Evolutionary conservation across 1,284 basidiomycete species (phyloP).

Genomic region (Ganoderma sinense): DNA sequence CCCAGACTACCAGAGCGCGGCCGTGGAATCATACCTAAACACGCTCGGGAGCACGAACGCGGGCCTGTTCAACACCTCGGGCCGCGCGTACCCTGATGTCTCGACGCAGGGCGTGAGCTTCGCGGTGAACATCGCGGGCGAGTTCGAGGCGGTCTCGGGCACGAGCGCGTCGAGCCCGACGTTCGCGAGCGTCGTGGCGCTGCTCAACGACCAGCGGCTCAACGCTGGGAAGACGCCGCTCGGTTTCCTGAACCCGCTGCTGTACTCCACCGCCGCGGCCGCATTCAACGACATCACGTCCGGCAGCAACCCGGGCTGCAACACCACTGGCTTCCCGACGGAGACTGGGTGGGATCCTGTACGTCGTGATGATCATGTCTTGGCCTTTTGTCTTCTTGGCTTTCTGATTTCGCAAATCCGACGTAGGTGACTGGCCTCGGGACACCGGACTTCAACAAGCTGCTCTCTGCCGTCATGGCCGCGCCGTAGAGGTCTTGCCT

Average conservation of each 20-base stretch:
- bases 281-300: slow-evolving; percentile 33
- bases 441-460: slow-evolving; percentile 36
- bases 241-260: slow-evolving; percentile 68
- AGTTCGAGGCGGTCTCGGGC: slow-evolving; percentile 54
- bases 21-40: slow-evolving; percentile 43
- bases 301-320: slow-evolving; percentile 37
- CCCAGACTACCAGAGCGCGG: slow-evolving; percentile 47
- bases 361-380: slow-evolving; percentile 5
- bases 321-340: slow-evolving; percentile 45
- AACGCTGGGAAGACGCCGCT: slow-evolving; percentile 50
- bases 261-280: slow-evolving; percentile 21
- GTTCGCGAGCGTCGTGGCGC: slow-evolving; percentile 60
- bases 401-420: neutral
- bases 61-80: slow-evolving; percentile 36
- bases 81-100: slow-evolving; percentile 42
- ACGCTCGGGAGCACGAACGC: slow-evolving; percentile 34
- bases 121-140: slow-evolving; percentile 32
- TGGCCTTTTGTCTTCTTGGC: slow-evolving; percentile 7
- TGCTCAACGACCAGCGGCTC: slow-evolving; percentile 69
- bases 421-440: slow-evolving; percentile 38
- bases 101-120: slow-evolving; percentile 37
- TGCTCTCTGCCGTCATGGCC: slow-evolving; percentile 6
- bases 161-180: slow-evolving; percentile 55
- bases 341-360: slow-evolving; percentile 45
- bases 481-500: neutral